Evolutionary conservation across 2,329 filamentous ascomycete genomes (phyloP), one percentile per base, ranked within the genome.

Genomic region (Exophiala oligosperma): DNA sequence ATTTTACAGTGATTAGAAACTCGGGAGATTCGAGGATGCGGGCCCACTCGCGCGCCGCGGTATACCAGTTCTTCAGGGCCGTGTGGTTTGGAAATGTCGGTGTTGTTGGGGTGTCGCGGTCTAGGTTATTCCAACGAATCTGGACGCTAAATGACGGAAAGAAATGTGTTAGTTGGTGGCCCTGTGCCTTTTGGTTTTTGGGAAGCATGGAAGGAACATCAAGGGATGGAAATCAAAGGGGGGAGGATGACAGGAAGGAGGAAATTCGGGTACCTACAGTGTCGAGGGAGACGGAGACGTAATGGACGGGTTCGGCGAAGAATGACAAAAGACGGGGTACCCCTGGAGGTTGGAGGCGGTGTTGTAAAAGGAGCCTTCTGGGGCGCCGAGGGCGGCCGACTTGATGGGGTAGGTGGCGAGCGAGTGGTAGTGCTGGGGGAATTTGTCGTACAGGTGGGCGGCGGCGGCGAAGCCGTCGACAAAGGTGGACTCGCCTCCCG

Each of bases 61-160:
- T 73, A 71, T 97, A 97, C 92, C 93, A 97, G 38, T 74, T 44
- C 52, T 66, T 65, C 47, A 65, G 23, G 37, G 60, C 70, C 23
- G 76, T 73, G 17, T 80, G 67, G 3, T 72, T 69, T 4, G 72
- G 72, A 68, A 85, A 83, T 43, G 78, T 56, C 8, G 60, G 57
- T 64, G 12, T 84, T 83, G 59, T 91, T 80, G 58, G 58, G 2
- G 87, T 81, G 1, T 89, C 90, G 41, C 94, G 81, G 72, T 97
- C 94, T 62, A 91, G 89, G 63, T 92, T 93, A 72, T 99, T 99
- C 94, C 94, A 99, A 54, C 93, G 83, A 5, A 97, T 80, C 56
- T 91, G 87, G 29, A 81, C 75, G 43, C 32, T 28, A 28, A 28
- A 9, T 11, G 32, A 9, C 6, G 11, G 8, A 9, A 35, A 9